These are phyloP conservation scores for Amaranthus palmeri DNA, from an alignment of 148 eudicot genomes.

Conservation along the genomic window DNA sequence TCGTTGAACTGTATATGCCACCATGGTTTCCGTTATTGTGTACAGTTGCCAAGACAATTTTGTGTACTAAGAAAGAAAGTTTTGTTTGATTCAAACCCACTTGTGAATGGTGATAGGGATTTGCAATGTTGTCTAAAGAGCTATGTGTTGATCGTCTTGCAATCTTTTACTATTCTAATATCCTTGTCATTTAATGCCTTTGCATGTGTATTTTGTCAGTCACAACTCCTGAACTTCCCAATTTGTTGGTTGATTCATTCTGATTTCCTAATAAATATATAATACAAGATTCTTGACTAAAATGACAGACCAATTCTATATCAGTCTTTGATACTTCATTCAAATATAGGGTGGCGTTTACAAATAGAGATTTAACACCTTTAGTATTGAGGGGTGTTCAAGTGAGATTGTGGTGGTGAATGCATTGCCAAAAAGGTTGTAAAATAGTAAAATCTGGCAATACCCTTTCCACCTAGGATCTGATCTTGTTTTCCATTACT, in stretches of 20 bases:
- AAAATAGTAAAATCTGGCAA: background rate
- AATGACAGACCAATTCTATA: no score
- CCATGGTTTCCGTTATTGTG: background rate
- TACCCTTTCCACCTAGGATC: background rate
- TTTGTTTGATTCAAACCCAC: background rate
- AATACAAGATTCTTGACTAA: no score
- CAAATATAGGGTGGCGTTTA: background rate
- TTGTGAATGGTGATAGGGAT: background rate
- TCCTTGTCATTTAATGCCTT: background rate
- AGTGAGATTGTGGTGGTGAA: background rate
- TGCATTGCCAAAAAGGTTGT: background rate
- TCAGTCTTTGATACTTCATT: no score
- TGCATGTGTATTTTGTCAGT: background rate
- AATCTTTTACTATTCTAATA: background rate
- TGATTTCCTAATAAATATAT: no score
- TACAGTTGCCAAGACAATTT: background rate
- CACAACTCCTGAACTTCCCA: background rate
- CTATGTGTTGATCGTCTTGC: background rate
- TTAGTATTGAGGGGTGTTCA: background rate
- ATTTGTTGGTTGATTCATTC: background rate
- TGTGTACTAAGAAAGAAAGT: background rate
- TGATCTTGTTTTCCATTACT: background rate
- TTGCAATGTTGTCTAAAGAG: background rate
- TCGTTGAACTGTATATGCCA: background rate
- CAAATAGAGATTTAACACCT: background rate